Conservation (phyloP, 2,329 filamentous ascomycete genomes). For the Fusarium anthophilum region DNA sequence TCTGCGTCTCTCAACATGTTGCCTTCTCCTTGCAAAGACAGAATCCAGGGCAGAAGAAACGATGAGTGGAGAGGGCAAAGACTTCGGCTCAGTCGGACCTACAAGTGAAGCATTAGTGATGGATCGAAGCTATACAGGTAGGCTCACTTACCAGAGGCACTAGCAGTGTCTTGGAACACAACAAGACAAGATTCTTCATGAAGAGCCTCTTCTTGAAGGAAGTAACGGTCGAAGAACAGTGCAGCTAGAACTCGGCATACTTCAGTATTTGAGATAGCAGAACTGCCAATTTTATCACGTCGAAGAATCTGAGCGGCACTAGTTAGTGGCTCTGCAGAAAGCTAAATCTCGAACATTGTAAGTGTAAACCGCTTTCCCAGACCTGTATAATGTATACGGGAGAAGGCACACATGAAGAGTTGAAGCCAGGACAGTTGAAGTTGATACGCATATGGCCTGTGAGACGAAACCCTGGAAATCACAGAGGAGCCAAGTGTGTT, state of each 20-base stretch:
- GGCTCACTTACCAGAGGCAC: too few relatives aligned
- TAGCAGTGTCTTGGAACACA: constrained; percentile 8
- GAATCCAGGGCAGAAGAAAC: too few relatives aligned
- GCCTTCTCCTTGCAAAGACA: too few relatives aligned
- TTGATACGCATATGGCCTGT: not conserved
- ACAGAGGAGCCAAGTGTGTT: not conserved
- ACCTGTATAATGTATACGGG: not conserved
- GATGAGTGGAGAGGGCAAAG: too few relatives aligned
- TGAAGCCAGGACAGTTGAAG: not conserved
- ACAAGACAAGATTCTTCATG: not conserved
- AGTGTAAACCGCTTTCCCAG: not conserved
- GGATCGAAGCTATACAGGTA: too few relatives aligned
- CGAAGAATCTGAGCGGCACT: not conserved
- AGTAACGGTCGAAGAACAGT: constrained; percentile 5
- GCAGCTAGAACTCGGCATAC: not conserved
- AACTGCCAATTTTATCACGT: not conserved
- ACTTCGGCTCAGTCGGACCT: too few relatives aligned
- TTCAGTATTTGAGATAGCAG: not conserved
- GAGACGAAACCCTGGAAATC: not conserved
- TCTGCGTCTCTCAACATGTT: too few relatives aligned
- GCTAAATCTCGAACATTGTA: not conserved
- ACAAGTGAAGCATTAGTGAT: too few relatives aligned
- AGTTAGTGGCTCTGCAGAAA: not conserved
- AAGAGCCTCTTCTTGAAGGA: constrained; percentile 2
- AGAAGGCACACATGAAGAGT: not conserved